Evolutionary conservation across 2,329 filamentous ascomycete genomes (phyloP), one percentile per base, ranked within the genome.

Genomic region (Mollisia scopiformis): DNA sequence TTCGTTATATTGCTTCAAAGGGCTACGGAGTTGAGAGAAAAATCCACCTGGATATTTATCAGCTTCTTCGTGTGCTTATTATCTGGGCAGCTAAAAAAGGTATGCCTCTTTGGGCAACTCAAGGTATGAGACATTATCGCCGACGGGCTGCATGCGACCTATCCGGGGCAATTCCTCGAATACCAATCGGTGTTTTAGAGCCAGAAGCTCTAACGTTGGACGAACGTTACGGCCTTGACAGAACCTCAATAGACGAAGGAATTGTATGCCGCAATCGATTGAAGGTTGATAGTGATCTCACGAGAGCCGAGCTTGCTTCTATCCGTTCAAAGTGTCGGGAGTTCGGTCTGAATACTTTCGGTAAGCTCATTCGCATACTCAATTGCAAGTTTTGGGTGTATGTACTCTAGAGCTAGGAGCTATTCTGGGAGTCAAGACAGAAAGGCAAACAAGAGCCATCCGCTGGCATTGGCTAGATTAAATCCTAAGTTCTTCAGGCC

Each of bases 71-170:
- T n/a, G n/a, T n/a, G n/a, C n/a, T n/a, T n/a, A n/a, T n/a, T n/a
- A n/a, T n/a, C n/a, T n/a, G n/a, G n/a, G n/a, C n/a, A n/a, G n/a
- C 81, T 0, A 73, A 75, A 6, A 78, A 78, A 2, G 80, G 75
- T 39, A 80, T 88, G 28, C 80, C 83, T 0, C 74, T 89, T 0
- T 91, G 88, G 87, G 82, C 82, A 0, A 76, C 77, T 0, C 87
- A 91, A 67, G 88, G 87, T 0, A 66, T 76, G 0, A 78, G 83
- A 0, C 82, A 81, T 65, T 71, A 81, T 27, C 68, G 68, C 0
- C 82, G 21, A 19, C 61, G 41, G 8, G 51, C 28, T 55, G 53
- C 50, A 10, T 66, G 60, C 39, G 49, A 58, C 23, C 30, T 52
- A 8, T 53, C 56, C 11, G 56, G 49, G 35, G n/a, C 6, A 11